phyloP scores from a whole-genome alignment of 306 rosid genomes.

The Casuarina glauca region DNA sequence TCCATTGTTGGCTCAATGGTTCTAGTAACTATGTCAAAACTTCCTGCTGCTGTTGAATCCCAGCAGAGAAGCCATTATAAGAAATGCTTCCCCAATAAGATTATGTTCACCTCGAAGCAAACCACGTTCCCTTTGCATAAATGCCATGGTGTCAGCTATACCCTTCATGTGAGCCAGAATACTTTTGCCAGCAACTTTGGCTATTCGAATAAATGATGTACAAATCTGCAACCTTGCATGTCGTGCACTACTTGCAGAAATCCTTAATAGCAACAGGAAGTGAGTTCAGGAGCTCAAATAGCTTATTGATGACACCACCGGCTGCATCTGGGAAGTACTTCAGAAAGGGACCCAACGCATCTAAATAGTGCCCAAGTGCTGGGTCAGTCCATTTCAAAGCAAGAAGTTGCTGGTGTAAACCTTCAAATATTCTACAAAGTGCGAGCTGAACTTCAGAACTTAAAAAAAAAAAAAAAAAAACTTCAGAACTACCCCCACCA shows the following conservation, averaged over 20 bases:
- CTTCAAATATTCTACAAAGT: conserved; percentile 72
- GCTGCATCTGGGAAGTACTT: conserved; percentile 89
- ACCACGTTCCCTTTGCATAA: conserved; percentile 83
- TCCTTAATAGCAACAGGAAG: conserved; percentile 78
- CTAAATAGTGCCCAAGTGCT: conserved; percentile 84
- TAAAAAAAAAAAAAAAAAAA: too few species aligned
- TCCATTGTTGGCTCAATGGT: conserved; percentile 90
- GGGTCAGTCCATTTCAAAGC: conserved; percentile 89
- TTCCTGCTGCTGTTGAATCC: conserved; percentile 95
- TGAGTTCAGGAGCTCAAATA: conserved; percentile 88
- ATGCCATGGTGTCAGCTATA: conserved; percentile 86
- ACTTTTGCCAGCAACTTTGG: conserved; percentile 89
- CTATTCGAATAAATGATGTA: conserved; percentile 90
- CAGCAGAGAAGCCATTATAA: conserved; percentile 95
- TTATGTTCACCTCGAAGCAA: conserved; percentile 94
- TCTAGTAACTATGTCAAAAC: conserved; percentile 90
- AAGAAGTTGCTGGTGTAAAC: conserved; percentile 83
- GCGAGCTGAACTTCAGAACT: conserved; percentile 62
- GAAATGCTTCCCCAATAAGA: conserved; percentile 98
- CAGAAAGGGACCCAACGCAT: conserved; percentile 85
- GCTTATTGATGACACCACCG: conserved; percentile 83
- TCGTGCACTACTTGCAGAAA: conserved; percentile 64
- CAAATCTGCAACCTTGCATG: conserved; percentile 94
- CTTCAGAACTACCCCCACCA: conserved; percentile 37
- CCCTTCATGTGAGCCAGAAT: conserved; percentile 98